Base-by-base conservation (phyloP, 2,329 filamentous ascomycete genomes). In the Fulvia fulva region DNA sequence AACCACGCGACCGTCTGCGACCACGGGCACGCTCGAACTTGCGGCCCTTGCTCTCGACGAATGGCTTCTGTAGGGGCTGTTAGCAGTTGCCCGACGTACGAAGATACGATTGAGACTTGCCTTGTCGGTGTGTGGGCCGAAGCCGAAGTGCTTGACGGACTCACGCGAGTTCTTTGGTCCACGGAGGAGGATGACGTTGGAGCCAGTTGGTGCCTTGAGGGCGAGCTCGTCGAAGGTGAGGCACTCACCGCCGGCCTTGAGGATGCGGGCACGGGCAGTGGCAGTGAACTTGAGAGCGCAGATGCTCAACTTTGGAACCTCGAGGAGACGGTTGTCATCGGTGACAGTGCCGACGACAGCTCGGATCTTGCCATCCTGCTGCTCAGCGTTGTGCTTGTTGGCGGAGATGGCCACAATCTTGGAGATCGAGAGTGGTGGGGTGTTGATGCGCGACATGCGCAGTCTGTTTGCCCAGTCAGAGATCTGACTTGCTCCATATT, bases 21-120 rank as follows among this genome's bases (percentile, higher is more conserved):
- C 94, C 95, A 94, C 94, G 92, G 75, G 92, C 94, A 75, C 87
- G 86, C 88, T 99, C 95, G 85, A 99, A 99, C 86, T 99, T 99
- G 82, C 94, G 89, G 76, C 95, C 95, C 90, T 99, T 99, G 85
- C 91, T 96, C 81, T 91, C 86, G 75, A 99, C 86, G 73, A 96
- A 90, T 71, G 93, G 93, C 87, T 97, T 97, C 93, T 94, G 69
- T 62, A 73, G 43, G 53, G 52, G 43, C 59, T 61, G 60, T 68
- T 56, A 63, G 63, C 57, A 51, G 25, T 23, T 43, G 37, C 25
- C 5, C 37, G 22, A 3, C 21, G 21, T 25, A 14, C 9, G 11
- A n/a, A 19, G 6, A 12, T 26, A 37, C 7, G 21, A 23, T 9
- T 34, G 12, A 43, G 62, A 75, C 83, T 69, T 78, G 91, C 90